Percentiles rank a stretch among this genome's conserved stretches.
phyloP scores from a whole-genome alignment of 2,329 filamentous ascomycete genomes.

The Shiraia sp. region DNA sequence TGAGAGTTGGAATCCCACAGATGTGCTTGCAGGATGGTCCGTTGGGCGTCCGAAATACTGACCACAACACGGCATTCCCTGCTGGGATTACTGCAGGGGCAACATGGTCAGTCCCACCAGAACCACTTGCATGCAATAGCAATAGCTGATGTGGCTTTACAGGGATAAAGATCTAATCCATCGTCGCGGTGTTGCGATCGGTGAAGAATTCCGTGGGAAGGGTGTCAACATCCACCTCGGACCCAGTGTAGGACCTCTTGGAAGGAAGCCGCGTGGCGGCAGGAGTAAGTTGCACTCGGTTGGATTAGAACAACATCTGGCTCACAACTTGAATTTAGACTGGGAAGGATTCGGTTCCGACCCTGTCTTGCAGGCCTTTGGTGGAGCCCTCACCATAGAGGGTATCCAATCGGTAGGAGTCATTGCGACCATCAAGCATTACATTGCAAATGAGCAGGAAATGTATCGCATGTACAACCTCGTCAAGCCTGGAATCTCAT shows the following conservation, averaged over 20 bases:
- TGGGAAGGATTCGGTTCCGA: conserved; percentile 77
- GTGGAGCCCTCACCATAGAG: conserved; percentile 74
- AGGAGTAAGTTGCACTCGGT: conserved; percentile 49
- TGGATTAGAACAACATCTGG: not conserved
- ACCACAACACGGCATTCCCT: conserved; percentile 77
- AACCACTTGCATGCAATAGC: no score
- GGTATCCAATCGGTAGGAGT: conserved; percentile 75
- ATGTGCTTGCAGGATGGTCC: conserved; percentile 68
- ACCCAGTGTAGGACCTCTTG: conserved; percentile 71
- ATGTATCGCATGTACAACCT: conserved; percentile 51
- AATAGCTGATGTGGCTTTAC: no score
- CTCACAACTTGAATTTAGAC: conserved; percentile 32
- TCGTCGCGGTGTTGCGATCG: conserved; percentile 67
- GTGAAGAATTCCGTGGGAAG: conserved; percentile 73
- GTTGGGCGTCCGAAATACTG: conserved; percentile 71
- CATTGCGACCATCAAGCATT: conserved; percentile 72
- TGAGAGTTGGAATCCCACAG: conserved; percentile 71
- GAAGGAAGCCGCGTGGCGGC: conserved; percentile 65
- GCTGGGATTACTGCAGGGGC: conserved; percentile 77
- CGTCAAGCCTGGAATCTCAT: conserved; percentile 41
- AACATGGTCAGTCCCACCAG: conserved; percentile 54
- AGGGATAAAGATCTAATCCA: conserved; percentile 71
- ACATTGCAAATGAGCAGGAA: conserved; percentile 74
- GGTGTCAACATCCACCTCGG: conserved; percentile 73
- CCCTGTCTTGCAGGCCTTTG: conserved; percentile 72